Evolutionary conservation across 306 rosid species (phyloP), one percentile per base, ranked within the genome.

Genomic region (Geum urbanum): DNA sequence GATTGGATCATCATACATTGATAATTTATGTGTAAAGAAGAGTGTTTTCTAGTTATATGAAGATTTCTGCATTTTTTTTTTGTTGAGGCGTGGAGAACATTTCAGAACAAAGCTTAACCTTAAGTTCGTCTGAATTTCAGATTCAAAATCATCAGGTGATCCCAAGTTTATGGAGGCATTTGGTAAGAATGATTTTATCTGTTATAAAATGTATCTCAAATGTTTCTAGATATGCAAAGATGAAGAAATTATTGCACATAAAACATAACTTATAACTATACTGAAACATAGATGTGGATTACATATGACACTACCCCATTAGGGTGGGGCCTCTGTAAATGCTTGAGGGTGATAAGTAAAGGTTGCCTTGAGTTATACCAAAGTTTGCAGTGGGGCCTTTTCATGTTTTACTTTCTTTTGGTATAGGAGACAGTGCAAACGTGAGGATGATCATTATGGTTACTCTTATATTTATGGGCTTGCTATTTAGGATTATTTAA

Each of bases 91-190:
- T 43, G 20, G 74, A 66, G 70, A 70, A 22, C 52, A 50, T 46
- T 57, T 48, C 57, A 76, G 8, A 59, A 59, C 37, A 41, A 55
- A 53, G 55, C 83, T 73, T 66, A 66, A 47, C 18, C 67, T 12
- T 8, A 24, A 74, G 43, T 53, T 67, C 76, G 73, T 63, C 81
- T 46, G n/a, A 45, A 70, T 78, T 81, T 77, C 97, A 95, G 99
- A 87, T 87, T 87, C 96, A 70, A 88, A 86, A 78, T 69, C 88
- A 74, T 82, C 81, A 12, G 95, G 85, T 66, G 92, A 84, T 78
- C 85, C 86, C 70, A 95, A 91, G 85, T 91, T 84, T 83, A 60
- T 76, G 60, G 99, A 95, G 81, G 88, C 92, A 69, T 86, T 83
- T 79, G 98, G 96, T 92, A 82, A 81, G 96, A 57, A 6, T 74